phyloP scores from a whole-genome alignment of 768 basidiomycete species.

The Termitomyces sp. region DNA sequence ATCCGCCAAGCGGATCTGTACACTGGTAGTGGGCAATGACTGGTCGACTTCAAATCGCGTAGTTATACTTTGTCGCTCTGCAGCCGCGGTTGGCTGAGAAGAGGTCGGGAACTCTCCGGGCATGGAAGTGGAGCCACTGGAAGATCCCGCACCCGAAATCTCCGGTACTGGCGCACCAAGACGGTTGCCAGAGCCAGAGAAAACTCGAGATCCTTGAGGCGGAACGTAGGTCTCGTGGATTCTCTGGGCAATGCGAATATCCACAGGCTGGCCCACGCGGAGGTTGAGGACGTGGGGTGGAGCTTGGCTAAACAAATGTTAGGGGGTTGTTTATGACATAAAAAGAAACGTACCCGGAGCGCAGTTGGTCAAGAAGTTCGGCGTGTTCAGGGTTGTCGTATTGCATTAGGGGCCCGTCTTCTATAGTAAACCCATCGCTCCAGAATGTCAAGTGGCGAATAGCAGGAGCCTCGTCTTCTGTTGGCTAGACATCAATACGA shows the following conservation, averaged over 20 bases:
- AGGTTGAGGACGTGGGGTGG: slow-evolving; percentile 79
- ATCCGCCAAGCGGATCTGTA: slow-evolving; percentile 89
- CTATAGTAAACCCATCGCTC: slow-evolving; percentile 90
- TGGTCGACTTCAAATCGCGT: slow-evolving; percentile 82
- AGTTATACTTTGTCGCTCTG: slow-evolving; percentile 32
- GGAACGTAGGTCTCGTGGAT: slow-evolving; percentile 69
- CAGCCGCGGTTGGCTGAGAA: slow-evolving; percentile 18
- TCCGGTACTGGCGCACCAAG: slow-evolving; percentile 77
- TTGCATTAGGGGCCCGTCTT: slow-evolving; percentile 81
- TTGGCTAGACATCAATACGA: neutral
- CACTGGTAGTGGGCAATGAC: slow-evolving; percentile 76
- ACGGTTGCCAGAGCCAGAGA: slow-evolving; percentile 74
- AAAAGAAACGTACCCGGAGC: slow-evolving; percentile 65
- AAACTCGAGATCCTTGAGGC: slow-evolving; percentile 45
- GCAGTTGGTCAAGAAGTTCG: slow-evolving; percentile 70
- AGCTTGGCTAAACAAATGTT: slow-evolving; percentile 54
- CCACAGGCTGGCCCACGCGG: slow-evolving; percentile 74
- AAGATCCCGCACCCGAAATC: slow-evolving; percentile 14
- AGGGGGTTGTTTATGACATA: neutral
- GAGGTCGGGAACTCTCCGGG: slow-evolving; percentile 60
- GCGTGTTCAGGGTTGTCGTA: slow-evolving; percentile 81
- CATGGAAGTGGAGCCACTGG: slow-evolving; percentile 32
- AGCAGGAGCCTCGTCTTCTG: slow-evolving; percentile 48
- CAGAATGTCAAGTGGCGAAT: slow-evolving; percentile 86
- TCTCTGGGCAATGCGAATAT: slow-evolving; percentile 74